Evolutionary conservation across 768 basidiomycete species (phyloP), one percentile per base, ranked within the genome.

Genomic region (Boletus vermiculosoides): DNA sequence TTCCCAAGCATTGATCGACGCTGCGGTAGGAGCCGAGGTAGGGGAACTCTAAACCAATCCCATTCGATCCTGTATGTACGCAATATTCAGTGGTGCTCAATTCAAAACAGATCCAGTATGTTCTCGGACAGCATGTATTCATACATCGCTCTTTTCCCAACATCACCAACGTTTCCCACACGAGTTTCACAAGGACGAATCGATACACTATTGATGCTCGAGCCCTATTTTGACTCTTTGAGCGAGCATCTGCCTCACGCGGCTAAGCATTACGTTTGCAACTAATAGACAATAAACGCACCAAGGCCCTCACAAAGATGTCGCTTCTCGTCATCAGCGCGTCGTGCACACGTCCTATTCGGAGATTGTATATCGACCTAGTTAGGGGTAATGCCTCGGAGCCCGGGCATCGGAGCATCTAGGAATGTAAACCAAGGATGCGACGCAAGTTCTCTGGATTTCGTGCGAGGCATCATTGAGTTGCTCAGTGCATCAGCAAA

Each of bases 341-440:
- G 28, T 5, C 5, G 28, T 28, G 28, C 28, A 9, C 6, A 4
- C 30, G 30, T 30, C 9, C 30, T 55, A 55, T 55, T 46, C 2
- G 54, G 54, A 22, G 37, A 55, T 25, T 48, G 22, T 34, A 55
- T 47, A 48, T 48, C 48, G 20, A 48, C 1, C 18, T 55, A 55
- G 23, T 55, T 46, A 5, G 46, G 54, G n/a, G 30, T 41, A 16
- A 48, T 22, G 20, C 22, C 30, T 30, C 30, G 6, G 12, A 2
- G 31, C 10, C 31, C 10, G 39, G 45, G 4, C 54, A 46, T 4
- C 31, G 46, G 33, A 55, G 54, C 46, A 55, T 55, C 16, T 49
- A 31, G 39, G 16, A 30, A 31, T 55, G 54, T 15, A 55, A 55
- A 18, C 54, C 54, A 23, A 55, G 31, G n/a, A n/a, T n/a, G 18